phyloP scores from a whole-genome alignment of 202 grass and related monocot genomes.

The Schoenoplectus tabernaemontani region DNA sequence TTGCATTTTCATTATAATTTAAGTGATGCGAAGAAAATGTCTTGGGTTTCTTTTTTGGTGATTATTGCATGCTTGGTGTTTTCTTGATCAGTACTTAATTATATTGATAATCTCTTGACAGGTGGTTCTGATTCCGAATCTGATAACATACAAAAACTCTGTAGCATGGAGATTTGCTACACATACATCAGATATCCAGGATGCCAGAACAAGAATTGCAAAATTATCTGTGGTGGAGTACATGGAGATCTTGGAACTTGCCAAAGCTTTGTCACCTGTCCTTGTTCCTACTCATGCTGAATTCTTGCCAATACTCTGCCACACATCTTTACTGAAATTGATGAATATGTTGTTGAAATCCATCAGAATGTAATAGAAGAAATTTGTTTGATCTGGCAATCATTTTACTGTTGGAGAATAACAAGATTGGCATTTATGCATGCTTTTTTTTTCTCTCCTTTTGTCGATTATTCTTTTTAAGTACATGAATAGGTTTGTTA shows the following conservation, averaged over 20 bases:
- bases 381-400: not conserved
- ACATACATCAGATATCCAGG: constrained; percentile 9
- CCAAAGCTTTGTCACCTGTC: constrained; percentile 9
- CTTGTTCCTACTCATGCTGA: not conserved
- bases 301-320: not conserved
- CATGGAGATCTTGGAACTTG: not conserved
- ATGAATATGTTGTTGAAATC: not conserved
- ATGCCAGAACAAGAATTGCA: constrained; percentile 1
- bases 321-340: not conserved
- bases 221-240: not conserved
- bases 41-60: not conserved
- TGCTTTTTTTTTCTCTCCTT: too few species aligned
- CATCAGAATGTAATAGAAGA: not conserved
- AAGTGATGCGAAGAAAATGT: not conserved
- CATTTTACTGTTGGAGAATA: not conserved
- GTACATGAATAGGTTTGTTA: not conserved
- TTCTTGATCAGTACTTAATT: not conserved
- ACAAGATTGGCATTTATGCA: not conserved
- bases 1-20: not conserved
- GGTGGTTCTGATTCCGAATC: not conserved
- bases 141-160: not conserved
- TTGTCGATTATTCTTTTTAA: not conserved
- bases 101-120: not conserved
- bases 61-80: not conserved
- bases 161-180: not conserved